Evolutionary conservation across 495 filamentous ascomycete genomes (phyloP), one percentile per base, ranked within the genome.

Genomic region (Penicillium tannophilum): DNA sequence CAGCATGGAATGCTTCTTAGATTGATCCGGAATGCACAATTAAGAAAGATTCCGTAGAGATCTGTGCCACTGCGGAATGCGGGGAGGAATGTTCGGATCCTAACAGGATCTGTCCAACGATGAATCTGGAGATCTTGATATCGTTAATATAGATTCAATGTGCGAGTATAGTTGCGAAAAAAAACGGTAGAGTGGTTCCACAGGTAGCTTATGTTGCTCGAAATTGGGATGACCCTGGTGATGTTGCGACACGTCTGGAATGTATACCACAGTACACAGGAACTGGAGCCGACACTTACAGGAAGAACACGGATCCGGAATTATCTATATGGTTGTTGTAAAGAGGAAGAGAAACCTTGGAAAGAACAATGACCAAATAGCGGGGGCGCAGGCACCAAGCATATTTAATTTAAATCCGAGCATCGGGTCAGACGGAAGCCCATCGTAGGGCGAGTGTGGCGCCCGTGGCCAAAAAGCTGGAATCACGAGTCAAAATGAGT

Each of bases 51-150:
- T 68, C 52, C 56, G 59, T 56, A 35, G 52, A n/a, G 59, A 67
- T 65, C 59, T 30, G 59, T 59, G 65, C 51, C 50, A 60, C 53
- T 55, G 33, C 33, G 23, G 63, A 67, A 65, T 68, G 65, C 55
- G 63, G 54, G 60, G 60, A 65, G 63, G 62, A 56, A 67, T 67
- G 64, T 30, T n/a, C 39, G 35, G 36, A 31, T 44, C 16, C 39
- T 11, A 49, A 23, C 20, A 31, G 19, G 52, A 26, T 23, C 20
- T 52, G 41, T 36, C 23, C 14, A 36, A 42, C 24, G 16, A n/a
- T 16, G 16, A 41, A n/a, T 41, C 39, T 41, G 39, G 39, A 14
- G 5, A 6, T 41, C 2, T 30, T 12, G 20, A 20, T 14, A 23
- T 26, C 10, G 44, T 47, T 47, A 47, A 47, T 47, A 47, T 47